phyloP scores from a whole-genome alignment of 2,329 filamentous ascomycete species.

The Microcyclospora tardicrescens region DNA sequence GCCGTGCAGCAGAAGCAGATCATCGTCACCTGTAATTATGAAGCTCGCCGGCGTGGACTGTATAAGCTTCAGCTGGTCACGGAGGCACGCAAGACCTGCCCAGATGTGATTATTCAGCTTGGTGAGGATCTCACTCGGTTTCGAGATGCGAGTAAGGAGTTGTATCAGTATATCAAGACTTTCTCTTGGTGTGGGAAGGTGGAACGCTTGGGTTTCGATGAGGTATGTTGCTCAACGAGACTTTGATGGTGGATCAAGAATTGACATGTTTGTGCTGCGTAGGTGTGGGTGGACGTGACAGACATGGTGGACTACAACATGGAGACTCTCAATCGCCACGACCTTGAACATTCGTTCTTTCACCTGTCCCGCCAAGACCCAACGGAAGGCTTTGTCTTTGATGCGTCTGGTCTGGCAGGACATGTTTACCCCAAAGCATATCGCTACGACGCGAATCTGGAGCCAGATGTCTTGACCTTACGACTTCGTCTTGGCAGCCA shows the following conservation, averaged over 20 bases:
- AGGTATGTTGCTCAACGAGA: constrained; percentile 38
- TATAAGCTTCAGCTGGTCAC: constrained; percentile 74
- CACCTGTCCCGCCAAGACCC: constrained; percentile 60
- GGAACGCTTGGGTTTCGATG: constrained; percentile 81
- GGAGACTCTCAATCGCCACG: constrained; percentile 52
- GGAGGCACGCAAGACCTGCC: constrained; percentile 68
- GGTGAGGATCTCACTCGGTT: constrained; percentile 81
- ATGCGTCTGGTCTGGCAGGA: constrained; percentile 57
- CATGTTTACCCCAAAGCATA: constrained; percentile 45
- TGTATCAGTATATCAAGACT: constrained; percentile 59
- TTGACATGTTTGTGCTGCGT: constrained; percentile 1
- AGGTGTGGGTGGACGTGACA: constrained; percentile 66
- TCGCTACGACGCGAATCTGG: constrained; percentile 23
- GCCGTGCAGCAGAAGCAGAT: constrained; percentile 91
- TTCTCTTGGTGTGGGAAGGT: constrained; percentile 67
- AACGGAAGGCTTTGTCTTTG: constrained; percentile 65
- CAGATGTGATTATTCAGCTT: constrained; percentile 71
- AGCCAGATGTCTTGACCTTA: constrained; percentile 23
- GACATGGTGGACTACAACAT: constrained; percentile 77
- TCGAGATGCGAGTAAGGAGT: constrained; percentile 68
- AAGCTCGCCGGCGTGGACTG: constrained; percentile 57
- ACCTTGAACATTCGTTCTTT: constrained; percentile 62
- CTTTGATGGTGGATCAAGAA: background rate
- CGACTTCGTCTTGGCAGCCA: constrained; percentile 69
- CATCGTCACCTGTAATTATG: constrained; percentile 85